Percentiles rank a stretch among this genome's conserved stretches.
Conservation (phyloP, 2,329 filamentous ascomycete genomes). For the Coniochaeta sp. region DNA sequence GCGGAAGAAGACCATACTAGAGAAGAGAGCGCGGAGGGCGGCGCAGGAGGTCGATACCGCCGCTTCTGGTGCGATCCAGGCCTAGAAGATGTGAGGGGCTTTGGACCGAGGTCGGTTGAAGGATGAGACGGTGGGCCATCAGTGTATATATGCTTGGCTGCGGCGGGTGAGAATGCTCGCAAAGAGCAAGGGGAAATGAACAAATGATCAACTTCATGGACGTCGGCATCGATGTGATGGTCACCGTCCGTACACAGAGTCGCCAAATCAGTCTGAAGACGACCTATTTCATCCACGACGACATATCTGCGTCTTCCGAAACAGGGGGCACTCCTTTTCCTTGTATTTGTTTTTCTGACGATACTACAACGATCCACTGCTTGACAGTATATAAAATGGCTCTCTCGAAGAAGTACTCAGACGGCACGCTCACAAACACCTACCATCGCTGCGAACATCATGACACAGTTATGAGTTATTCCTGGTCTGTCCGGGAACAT, state of each 20-base stretch:
- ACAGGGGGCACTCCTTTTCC: too few relatives aligned
- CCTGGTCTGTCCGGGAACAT: too few relatives aligned
- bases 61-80: neutral
- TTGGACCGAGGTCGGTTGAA: neutral
- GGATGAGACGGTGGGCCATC: neutral
- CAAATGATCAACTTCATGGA: neutral
- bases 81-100: neutral
- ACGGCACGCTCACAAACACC: too few relatives aligned
- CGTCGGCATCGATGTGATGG: neutral
- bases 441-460: too few relatives aligned
- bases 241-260: neutral
- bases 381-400: too few relatives aligned
- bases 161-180: neutral
- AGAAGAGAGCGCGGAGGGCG: slow-evolving; percentile 79
- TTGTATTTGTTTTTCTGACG: too few relatives aligned
- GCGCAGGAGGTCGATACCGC: slow-evolving; percentile 47
- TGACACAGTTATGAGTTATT: too few relatives aligned
- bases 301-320: too few relatives aligned
- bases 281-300: neutral
- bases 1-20: slow-evolving; percentile 72
- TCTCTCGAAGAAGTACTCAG: too few relatives aligned
- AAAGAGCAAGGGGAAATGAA: neutral
- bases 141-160: neutral
- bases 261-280: neutral
- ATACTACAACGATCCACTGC: too few relatives aligned